Percentiles rank a stretch among this genome's conserved stretches.
phyloP scores from a whole-genome alignment of 441 rosid species.

The Gossypium aridum region DNA sequence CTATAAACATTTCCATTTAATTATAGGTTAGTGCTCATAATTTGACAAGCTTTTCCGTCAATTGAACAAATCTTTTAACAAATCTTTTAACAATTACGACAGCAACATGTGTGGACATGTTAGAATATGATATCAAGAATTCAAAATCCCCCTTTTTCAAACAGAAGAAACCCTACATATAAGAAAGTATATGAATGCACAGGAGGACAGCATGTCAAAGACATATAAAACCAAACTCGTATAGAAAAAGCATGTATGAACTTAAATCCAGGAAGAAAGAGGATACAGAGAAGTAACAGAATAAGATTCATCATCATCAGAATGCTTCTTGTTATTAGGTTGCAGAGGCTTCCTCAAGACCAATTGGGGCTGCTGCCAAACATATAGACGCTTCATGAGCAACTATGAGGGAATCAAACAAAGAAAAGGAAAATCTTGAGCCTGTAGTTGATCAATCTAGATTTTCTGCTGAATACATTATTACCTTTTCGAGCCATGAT shows the following conservation, averaged over 20 bases:
- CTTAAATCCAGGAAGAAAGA: conserved; percentile 11
- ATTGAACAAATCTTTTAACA: too few species aligned
- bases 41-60: not conserved
- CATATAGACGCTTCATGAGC: conserved; percentile 9
- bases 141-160: not conserved
- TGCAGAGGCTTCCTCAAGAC: conserved; percentile 73
- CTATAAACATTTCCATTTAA: not conserved
- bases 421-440: not conserved
- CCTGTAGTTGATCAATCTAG: not conserved
- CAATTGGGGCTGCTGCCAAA: conserved; percentile 32
- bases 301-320: conserved; percentile 81
- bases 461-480: not conserved
- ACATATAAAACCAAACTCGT: not conserved
- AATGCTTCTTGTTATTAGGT: conserved; percentile 80
- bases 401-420: not conserved
- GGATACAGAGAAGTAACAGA: conserved; percentile 74
- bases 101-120: not conserved
- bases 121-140: not conserved
- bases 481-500: not conserved
- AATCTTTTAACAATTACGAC: not conserved
- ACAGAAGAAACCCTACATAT: not conserved
- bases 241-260: conserved; percentile 6
- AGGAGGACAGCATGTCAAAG: not conserved
- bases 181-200: not conserved
- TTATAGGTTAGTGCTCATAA: not conserved